Evolutionary conservation across 305 asterid genomes (phyloP).

Genomic region (Salvia sclarea): DNA sequence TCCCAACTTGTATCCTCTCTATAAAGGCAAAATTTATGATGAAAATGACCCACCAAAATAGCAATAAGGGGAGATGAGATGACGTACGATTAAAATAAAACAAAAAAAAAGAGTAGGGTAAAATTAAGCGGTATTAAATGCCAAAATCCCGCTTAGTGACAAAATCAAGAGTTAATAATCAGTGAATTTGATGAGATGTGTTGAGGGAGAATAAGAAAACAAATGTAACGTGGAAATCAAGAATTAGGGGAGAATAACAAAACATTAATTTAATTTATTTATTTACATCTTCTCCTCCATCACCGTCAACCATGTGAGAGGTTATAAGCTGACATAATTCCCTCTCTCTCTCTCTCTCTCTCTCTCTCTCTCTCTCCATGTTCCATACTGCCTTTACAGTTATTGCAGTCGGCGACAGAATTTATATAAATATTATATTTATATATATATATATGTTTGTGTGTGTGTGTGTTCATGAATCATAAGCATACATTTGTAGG

Average conservation of each 20-base stretch:
- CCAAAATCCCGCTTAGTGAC: conserved; percentile 7
- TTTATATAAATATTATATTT: not conserved
- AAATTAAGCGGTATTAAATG: not conserved
- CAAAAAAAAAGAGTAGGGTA: not conserved
- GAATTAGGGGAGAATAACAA: not conserved
- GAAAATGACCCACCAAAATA: conserved; percentile 5
- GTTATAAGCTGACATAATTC: conserved; percentile 17
- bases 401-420: conserved; percentile 25
- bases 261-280: not conserved
- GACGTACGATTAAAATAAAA: not conserved
- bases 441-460: not conserved
- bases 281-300: not conserved
- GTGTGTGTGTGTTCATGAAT: not conserved
- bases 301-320: conserved; percentile 34
- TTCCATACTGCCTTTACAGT: conserved; percentile 20
- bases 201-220: not conserved
- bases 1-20: conserved; percentile 19
- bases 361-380: conserved; percentile 19
- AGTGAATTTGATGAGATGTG: conserved; percentile 2
- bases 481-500: not conserved
- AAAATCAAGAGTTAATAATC: conserved; percentile 4
- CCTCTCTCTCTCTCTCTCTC: not conserved
- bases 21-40: conserved; percentile 20
- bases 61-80: not conserved
- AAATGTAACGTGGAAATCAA: conserved; percentile 6